phyloP scores from a whole-genome alignment of 345 rosid genomes.

The Moricandia arvensis region DNA sequence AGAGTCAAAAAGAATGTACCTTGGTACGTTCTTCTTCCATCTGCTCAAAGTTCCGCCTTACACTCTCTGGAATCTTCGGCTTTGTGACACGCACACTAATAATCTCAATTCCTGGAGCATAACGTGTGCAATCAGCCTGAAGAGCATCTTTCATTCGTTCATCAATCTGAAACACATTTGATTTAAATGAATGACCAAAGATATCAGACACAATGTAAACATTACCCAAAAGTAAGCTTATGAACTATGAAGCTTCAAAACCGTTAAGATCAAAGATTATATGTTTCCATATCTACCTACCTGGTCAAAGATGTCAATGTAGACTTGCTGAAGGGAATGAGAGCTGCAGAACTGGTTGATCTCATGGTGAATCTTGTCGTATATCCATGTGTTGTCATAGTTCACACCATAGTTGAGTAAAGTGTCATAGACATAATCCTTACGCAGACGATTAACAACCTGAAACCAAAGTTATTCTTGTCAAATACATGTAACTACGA shows the following conservation, averaged over 20 bases:
- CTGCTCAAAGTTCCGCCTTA: constrained; percentile 74
- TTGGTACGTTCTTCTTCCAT: constrained; percentile 97
- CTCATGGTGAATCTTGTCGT: constrained; percentile 97
- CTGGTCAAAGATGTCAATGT: constrained; percentile 95
- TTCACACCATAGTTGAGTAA: constrained; percentile 79
- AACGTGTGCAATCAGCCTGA: constrained; percentile 83
- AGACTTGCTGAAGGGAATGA: constrained; percentile 90
- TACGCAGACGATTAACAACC: constrained; percentile 83
- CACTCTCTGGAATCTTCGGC: constrained; percentile 75
- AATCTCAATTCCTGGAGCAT: constrained; percentile 93
- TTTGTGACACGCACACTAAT: constrained; percentile 92
- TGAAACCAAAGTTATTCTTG: constrained; percentile 24
- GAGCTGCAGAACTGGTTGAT: constrained; percentile 98
- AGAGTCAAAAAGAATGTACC: constrained; percentile 40
- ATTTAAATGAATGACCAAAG: not conserved
- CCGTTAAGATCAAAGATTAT: not conserved
- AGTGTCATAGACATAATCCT: constrained; percentile 80
- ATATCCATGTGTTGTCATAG: constrained; percentile 93
- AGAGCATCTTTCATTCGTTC: constrained; percentile 97
- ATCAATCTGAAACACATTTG: constrained; percentile 54
- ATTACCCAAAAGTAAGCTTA: not conserved
- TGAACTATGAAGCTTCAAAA: not conserved
- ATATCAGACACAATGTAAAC: not conserved
- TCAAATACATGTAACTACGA: not conserved
- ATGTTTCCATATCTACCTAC: constrained; percentile 33